A percentile compares a stretch with the other conserved stretches of the same genome.
phyloP scores from a whole-genome alignment of 352 stramenopile genomes.

The Globisporangium nunn region DNA sequence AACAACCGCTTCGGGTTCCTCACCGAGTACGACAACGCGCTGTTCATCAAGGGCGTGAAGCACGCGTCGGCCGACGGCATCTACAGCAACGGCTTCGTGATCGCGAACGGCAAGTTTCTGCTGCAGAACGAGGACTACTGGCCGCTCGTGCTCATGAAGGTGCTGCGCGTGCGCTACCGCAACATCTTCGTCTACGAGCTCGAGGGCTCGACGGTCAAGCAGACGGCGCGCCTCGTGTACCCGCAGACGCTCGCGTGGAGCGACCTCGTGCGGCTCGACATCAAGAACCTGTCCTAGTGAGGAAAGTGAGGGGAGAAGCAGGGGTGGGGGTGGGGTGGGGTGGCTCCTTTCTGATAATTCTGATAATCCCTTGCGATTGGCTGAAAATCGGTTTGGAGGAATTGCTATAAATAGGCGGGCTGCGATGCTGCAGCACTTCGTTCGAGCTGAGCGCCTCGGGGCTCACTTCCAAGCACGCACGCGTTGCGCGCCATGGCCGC shows the following conservation, averaged over 20 bases:
- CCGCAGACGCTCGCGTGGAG: not conserved
- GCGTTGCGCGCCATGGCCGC: constrained; percentile 21
- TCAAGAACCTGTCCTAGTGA: not conserved
- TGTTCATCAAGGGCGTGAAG: not conserved
- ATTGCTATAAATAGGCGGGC: too few species aligned
- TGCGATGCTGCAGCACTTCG: too few species aligned
- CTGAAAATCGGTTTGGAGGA: too few species aligned
- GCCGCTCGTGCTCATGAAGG: not conserved
- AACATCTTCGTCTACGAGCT: constrained; percentile 3
- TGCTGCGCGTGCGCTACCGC: not conserved
- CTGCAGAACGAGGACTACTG: not conserved
- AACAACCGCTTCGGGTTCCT: not conserved
- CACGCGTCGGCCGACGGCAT: not conserved
- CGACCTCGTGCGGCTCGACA: not conserved
- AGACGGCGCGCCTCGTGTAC: constrained; percentile 1
- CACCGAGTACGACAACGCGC: not conserved
- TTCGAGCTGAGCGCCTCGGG: too few species aligned
- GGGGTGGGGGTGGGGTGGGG: too few species aligned
- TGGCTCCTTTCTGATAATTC: too few species aligned
- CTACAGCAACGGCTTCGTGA: not conserved
- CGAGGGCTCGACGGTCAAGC: not conserved
- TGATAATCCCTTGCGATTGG: too few species aligned
- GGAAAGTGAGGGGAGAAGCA: too few species aligned
- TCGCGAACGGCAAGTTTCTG: not conserved
- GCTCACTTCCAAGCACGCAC: too few species aligned